Percentiles rank a stretch among this genome's conserved stretches.
phyloP scores from a whole-genome alignment of 768 basidiomycete genomes.

The Kwoniella shandongensis region DNA sequence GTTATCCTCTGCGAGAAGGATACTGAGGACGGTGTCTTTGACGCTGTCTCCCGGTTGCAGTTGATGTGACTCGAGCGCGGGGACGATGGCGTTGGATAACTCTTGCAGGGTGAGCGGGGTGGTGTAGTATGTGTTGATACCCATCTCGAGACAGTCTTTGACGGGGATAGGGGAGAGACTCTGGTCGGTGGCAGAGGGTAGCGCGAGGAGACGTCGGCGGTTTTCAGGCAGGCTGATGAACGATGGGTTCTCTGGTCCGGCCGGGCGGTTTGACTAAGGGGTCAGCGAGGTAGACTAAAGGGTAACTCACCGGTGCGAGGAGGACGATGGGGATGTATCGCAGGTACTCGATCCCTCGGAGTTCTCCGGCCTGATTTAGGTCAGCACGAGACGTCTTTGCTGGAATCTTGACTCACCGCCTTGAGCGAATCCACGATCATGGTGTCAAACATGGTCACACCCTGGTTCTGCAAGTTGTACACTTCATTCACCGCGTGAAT shows the following conservation, averaged over 20 bases:
- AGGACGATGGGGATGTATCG: conserved; percentile 96
- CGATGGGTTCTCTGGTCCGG: conserved; percentile 43
- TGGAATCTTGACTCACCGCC: conserved; percentile 61
- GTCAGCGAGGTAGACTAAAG: conserved; percentile 20
- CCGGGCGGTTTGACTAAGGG: conserved; percentile 61
- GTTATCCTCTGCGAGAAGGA: conserved; percentile 95
- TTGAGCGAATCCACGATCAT: conserved; percentile 88
- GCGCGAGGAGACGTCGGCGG: conserved; percentile 44
- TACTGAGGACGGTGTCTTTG: conserved; percentile 83
- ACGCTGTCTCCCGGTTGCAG: conserved; percentile 81
- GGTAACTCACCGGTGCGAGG: conserved; percentile 63
- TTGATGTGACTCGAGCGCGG: conserved; percentile 91
- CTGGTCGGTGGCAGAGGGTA: conserved; percentile 47
- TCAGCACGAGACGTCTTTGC: background rate
- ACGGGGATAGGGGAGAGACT: conserved; percentile 59
- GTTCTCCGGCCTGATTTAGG: conserved; percentile 69
- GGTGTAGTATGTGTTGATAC: conserved; percentile 90
- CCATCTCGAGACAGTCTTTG: conserved; percentile 95
- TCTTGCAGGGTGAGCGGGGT: conserved; percentile 86
- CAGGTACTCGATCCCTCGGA: conserved; percentile 89
- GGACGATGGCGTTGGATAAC: conserved; percentile 84
- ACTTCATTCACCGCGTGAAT: conserved; percentile 79
- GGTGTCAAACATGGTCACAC: conserved; percentile 85
- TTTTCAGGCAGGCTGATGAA: conserved; percentile 51
- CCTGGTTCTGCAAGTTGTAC: conserved; percentile 56